A percentile compares a stretch with the other conserved stretches of the same genome.
Conservation (phyloP, 176 grass and related monocot genomes). For the Thalia dealbata region DNA sequence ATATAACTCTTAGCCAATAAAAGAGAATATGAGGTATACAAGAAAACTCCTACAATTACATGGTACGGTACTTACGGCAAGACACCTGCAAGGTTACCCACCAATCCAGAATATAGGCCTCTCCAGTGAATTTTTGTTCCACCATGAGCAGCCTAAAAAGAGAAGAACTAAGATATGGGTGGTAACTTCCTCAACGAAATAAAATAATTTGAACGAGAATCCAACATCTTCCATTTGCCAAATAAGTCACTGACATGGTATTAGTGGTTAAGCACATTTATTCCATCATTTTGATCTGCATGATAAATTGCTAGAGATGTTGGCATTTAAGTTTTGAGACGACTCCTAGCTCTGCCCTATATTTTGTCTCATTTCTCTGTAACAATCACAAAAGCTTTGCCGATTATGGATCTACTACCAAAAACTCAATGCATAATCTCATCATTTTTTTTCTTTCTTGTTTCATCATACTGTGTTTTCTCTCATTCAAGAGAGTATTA, state of each 20-base stretch:
- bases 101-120: constrained; percentile 80
- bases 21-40: neutral
- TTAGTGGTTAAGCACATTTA: neutral
- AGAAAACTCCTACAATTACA: too few species aligned
- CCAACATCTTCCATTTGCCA: neutral
- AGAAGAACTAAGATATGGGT: neutral
- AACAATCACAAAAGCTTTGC: too few species aligned
- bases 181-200: neutral
- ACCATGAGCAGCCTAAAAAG: constrained; percentile 48
- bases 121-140: constrained; percentile 73
- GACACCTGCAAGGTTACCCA: constrained; percentile 72
- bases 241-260: neutral
- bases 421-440: too few species aligned
- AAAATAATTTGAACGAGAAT: neutral
- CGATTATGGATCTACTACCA: too few species aligned
- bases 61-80: constrained; percentile 46
- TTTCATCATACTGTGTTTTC: too few species aligned
- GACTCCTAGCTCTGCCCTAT: too few species aligned
- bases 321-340: neutral
- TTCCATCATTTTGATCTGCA: neutral
- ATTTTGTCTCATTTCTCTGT: too few species aligned
- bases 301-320: neutral
- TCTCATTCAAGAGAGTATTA: too few species aligned
- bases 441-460: too few species aligned
- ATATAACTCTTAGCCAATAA: neutral